Evolutionary conservation across 176 grass and related monocot species (phyloP).

Genomic region (barley (Hordeum vulgare)): DNA sequence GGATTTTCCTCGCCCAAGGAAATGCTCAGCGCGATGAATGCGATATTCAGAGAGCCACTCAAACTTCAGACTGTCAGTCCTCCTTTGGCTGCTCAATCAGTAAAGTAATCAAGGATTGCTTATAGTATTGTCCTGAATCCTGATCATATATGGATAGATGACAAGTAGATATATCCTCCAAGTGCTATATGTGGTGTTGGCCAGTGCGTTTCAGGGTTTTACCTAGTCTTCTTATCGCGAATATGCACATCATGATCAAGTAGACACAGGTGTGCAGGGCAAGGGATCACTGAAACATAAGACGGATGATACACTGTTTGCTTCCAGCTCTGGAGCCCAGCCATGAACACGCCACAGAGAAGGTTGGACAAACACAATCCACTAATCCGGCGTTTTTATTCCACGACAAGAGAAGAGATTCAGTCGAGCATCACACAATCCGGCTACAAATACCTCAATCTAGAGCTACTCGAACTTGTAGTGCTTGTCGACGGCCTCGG

Average conservation of each 20-base stretch:
- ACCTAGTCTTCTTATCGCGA: no score
- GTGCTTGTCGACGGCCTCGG: constrained; percentile 89
- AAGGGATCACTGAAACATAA: no score
- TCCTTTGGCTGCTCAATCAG: neutral
- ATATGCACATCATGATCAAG: no score
- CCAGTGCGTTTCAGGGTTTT: no score
- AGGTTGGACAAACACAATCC: neutral
- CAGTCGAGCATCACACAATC: neutral
- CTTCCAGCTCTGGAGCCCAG: no score
- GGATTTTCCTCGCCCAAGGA: constrained; percentile 46
- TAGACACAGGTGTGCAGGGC: no score
- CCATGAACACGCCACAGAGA: no score
- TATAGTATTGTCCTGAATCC: no score
- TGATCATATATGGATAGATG: no score
- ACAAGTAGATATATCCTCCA: no score
- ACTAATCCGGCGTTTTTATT: neutral
- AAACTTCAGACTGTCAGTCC: neutral
- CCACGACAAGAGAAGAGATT: neutral
- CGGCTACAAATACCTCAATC: neutral
- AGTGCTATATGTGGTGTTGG: no score
- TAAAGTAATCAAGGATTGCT: neutral
- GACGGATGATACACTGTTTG: no score
- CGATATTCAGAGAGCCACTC: constrained; percentile 44
- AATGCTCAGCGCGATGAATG: neutral
- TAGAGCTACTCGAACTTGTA: constrained; percentile 69